Base-by-base conservation (phyloP, 495 filamentous ascomycete species). In the Neurospora africana region DNA sequence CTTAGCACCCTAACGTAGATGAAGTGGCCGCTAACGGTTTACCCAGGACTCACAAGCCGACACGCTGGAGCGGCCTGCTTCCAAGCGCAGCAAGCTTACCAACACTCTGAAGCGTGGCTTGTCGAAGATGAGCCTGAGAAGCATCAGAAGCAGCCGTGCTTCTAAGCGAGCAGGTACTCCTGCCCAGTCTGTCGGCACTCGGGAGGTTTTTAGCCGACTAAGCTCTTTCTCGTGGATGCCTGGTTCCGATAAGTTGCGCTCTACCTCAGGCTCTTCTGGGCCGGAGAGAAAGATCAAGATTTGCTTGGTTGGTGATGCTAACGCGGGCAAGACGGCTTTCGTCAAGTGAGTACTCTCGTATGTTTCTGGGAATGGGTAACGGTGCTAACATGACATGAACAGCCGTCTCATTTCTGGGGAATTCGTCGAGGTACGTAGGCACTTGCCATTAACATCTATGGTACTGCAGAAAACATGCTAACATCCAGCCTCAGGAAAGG, bases 281-380 rank as follows among this genome's bases (percentile, higher is more conserved):
- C 35, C 13, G 2, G 37, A 69, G 19, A 58, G 73, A 2, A 77
- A 68, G 35, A 36, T 78, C 40, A 78, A 78, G 69, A 43, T 80
- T 4, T 73, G 70, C 41, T 15, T 80, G 4, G 41, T 78, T 8
- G 78, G 78, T 0, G 73, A 77, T 38, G 58, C 38, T 5, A 69
- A 47, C 15, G 71, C 74, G 0, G 78, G 78, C 10, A 80, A 80
- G 72, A 75, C 78, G 8, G 74, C 74, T 1, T 68, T 76, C 10
- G 44, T 44, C n/a, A 72, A 58, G 74, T 74, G 40, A 61, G 72
- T 70, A 17, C 21, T 37, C 39, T 35, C 5, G 33, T 11, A 7
- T 9, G 6, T 43, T 21, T 21, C 19, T 37, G 15, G 30, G 7
- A 10, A 40, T 37, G 21, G 11, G 21, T 1, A 36, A 30, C 8